Percentiles rank a stretch among this genome's conserved stretches.
phyloP scores from a whole-genome alignment of 306 rosid species.

The Hylodesmum podocarpum region DNA sequence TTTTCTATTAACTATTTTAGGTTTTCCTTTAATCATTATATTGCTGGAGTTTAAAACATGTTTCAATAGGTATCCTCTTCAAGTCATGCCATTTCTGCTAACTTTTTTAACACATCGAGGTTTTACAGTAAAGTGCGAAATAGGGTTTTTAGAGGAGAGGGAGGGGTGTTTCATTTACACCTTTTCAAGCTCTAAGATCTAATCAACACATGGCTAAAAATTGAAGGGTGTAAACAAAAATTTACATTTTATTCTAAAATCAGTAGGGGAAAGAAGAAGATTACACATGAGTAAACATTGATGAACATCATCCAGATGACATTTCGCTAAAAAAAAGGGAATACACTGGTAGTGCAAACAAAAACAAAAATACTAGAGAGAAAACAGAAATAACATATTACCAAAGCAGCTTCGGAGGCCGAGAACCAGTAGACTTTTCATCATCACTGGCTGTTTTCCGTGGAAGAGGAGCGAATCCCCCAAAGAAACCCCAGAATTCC shows the following conservation, averaged over 20 bases:
- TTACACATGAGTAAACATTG: background rate
- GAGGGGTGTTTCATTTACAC: slow-evolving; percentile 12
- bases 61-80: slow-evolving; percentile 7
- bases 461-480: slow-evolving; percentile 97
- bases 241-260: background rate
- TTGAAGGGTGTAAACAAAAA: slow-evolving; percentile 3
- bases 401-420: slow-evolving; percentile 63
- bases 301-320: slow-evolving; percentile 20
- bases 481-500: slow-evolving; percentile 95
- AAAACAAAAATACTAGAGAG: slow-evolving; percentile 20
- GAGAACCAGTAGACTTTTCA: slow-evolving; percentile 59
- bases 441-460: slow-evolving; percentile 64
- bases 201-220: slow-evolving; percentile 1
- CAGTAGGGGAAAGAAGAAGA: slow-evolving; percentile 19
- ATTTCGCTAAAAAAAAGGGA: slow-evolving; percentile 8
- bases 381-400: slow-evolving; percentile 40
- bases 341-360: slow-evolving; percentile 19
- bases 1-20: background rate
- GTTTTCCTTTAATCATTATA: slow-evolving; percentile 1
- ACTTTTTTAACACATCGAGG: background rate
- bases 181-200: slow-evolving; percentile 3
- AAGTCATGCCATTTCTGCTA: slow-evolving; percentile 1
- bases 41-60: background rate
- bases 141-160: background rate
- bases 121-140: slow-evolving; percentile 7